phyloP scores from a whole-genome alignment of 495 filamentous ascomycete species.

The Chlorociboria aeruginascens region DNA sequence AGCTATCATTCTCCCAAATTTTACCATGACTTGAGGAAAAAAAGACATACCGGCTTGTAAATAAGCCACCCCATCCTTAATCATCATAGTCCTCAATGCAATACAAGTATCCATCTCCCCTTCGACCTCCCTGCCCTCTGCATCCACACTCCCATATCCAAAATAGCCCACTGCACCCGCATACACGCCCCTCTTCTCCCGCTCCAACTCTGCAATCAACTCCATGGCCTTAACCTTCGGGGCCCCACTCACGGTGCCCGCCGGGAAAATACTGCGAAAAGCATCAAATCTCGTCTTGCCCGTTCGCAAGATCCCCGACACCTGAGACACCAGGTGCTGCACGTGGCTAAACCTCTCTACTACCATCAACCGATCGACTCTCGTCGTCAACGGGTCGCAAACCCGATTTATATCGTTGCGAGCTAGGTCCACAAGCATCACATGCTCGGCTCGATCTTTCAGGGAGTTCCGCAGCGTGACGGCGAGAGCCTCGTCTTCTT shows the following conservation, averaged over 20 bases:
- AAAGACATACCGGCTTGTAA: slow-evolving; percentile 59
- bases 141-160: slow-evolving; percentile 50
- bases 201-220: slow-evolving; percentile 86
- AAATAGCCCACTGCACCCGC: slow-evolving; percentile 96
- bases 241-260: slow-evolving; percentile 85
- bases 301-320: slow-evolving; percentile 70
- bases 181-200: slow-evolving; percentile 89
- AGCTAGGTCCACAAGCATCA: slow-evolving; percentile 97
- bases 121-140: slow-evolving; percentile 33
- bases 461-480: slow-evolving; percentile 64
- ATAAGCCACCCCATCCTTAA: slow-evolving; percentile 85
- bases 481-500: slow-evolving; percentile 73
- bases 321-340: slow-evolving; percentile 91
- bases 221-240: slow-evolving; percentile 97
- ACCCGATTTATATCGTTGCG: slow-evolving; percentile 95
- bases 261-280: slow-evolving; percentile 91
- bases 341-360: slow-evolving; percentile 95
- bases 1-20: background rate
- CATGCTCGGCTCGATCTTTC: slow-evolving; percentile 95
- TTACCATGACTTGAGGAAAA: background rate
- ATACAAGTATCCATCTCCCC: slow-evolving; percentile 99
- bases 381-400: slow-evolving; percentile 78
- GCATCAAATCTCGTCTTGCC: slow-evolving; percentile 90
- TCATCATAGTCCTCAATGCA: slow-evolving; percentile 90
- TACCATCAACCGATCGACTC: slow-evolving; percentile 87